Evolutionary conservation across 805 yeast genomes (phyloP).

Genomic region (Candida orba): DNA sequence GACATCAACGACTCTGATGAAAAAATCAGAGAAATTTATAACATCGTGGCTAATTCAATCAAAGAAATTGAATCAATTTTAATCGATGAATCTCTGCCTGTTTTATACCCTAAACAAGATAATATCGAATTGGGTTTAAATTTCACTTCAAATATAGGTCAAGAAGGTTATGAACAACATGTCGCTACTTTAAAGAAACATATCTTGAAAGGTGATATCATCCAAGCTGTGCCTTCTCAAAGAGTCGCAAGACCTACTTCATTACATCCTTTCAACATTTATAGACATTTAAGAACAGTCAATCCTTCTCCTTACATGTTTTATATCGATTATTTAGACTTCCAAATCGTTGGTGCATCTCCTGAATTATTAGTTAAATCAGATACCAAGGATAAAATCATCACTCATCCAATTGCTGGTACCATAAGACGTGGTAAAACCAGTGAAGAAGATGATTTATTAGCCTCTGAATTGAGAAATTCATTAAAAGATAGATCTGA

Average conservation of each 20-base stretch:
- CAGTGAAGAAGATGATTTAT: conserved; percentile 79
- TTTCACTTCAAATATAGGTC: conserved; percentile 86
- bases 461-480: conserved; percentile 66
- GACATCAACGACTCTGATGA: conserved; percentile 24
- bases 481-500: conserved; percentile 93
- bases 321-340: conserved; percentile 84
- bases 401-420: conserved; percentile 98
- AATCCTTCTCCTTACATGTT: conserved; percentile 97
- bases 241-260: conserved; percentile 93
- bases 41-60: conserved; percentile 51
- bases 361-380: conserved; percentile 89
- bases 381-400: conserved; percentile 61
- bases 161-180: conserved; percentile 84
- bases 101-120: conserved; percentile 67
- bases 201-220: conserved; percentile 85
- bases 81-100: conserved; percentile 33
- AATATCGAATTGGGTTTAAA: conserved; percentile 60
- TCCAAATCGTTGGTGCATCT: conserved; percentile 95
- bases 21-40: conserved; percentile 39
- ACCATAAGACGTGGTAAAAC: conserved; percentile 89
- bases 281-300: conserved; percentile 88
- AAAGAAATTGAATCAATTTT: conserved; percentile 44
- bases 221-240: conserved; percentile 98
- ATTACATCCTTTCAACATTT: conserved; percentile 92
- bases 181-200: conserved; percentile 72